Evolutionary conservation across 176 grass and related monocot species (phyloP).

Genomic region (Olyra latifolia): DNA sequence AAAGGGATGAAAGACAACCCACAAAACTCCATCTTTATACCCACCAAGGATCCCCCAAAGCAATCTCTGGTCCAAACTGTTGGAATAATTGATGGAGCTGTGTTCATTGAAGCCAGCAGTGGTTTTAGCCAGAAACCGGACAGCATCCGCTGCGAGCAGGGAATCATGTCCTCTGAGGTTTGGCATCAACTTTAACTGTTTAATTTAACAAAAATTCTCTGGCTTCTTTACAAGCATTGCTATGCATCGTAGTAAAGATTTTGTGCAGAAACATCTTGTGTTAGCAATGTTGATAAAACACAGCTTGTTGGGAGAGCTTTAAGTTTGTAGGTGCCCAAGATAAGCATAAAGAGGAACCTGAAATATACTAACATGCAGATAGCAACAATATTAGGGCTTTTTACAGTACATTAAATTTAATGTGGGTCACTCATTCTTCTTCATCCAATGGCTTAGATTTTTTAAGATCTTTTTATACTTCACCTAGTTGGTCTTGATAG

Average conservation of each 20-base stretch:
- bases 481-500: too few relatives aligned
- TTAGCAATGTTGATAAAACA: not conserved
- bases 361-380: slow-evolving; percentile 2
- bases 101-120: slow-evolving; percentile 94
- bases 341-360: not conserved
- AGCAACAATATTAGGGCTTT: too few relatives aligned
- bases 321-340: not conserved
- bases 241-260: not conserved
- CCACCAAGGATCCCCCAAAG: slow-evolving; percentile 58
- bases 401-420: too few relatives aligned
- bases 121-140: slow-evolving; percentile 76
- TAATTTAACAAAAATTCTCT: slow-evolving; percentile 13
- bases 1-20: slow-evolving; percentile 87
- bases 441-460: too few relatives aligned
- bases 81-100: slow-evolving; percentile 60
- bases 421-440: too few relatives aligned
- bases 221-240: not conserved
- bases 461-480: too few relatives aligned
- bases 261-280: slow-evolving; percentile 10
- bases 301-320: not conserved
- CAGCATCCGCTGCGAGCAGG: slow-evolving; percentile 83
- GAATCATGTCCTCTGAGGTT: slow-evolving; percentile 93
- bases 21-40: slow-evolving; percentile 84
- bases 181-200: slow-evolving; percentile 8
- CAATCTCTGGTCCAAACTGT: slow-evolving; percentile 89